Evolutionary conservation across 2,329 filamentous ascomycete species (phyloP), one percentile per base, ranked within the genome.

Genomic region (Alternaria brassicae): DNA sequence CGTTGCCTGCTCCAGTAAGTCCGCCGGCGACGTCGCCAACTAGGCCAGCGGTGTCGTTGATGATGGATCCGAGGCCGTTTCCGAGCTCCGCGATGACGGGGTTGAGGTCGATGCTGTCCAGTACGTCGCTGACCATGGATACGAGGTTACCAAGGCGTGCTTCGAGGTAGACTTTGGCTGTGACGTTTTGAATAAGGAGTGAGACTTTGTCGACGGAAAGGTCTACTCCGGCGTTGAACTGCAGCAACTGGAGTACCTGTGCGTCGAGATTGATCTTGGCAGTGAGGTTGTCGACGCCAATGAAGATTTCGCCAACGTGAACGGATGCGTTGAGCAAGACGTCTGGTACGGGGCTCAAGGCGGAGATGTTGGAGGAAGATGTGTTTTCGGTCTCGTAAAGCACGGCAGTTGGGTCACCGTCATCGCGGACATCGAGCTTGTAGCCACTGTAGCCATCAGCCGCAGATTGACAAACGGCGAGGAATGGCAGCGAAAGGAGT

Each of bases 171-270:
- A 88, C 85, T 69, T 83, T 84, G 28, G 86, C 86, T 28, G 78
- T 83, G 56, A 88, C 82, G 61, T 88, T 85, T 69, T 87, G 81
- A 68, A 88, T 88, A 15, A 77, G 77, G 10, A 88, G 79, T 40
- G 79, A 74, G 42, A 89, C 86, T 48, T 83, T 80, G 66, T 86
- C 83, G 76, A 88, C 85, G 50, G 80, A 83, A 3, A 84, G 80
- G 69, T 86, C 84, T 36, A 89, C 86, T 44, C 86, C 86, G 2
- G 86, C 86, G 65, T 83, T 86, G 80, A 88, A 87, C 56, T 82
- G 78, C 42, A 88, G 81, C 42, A 88, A 79, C 61, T 83, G 81
- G 39, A 88, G 79, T 9, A 88, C 85, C 70, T 86, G 82, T 5
- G 84, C 85, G 60, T 86, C 84, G 30, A 87, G 79, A 69, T 86